A percentile compares a stretch with the other conserved stretches of the same genome.
Conservation (phyloP, 1,139 yeast genomes). For the Yamadazyma buinensis region DNA sequence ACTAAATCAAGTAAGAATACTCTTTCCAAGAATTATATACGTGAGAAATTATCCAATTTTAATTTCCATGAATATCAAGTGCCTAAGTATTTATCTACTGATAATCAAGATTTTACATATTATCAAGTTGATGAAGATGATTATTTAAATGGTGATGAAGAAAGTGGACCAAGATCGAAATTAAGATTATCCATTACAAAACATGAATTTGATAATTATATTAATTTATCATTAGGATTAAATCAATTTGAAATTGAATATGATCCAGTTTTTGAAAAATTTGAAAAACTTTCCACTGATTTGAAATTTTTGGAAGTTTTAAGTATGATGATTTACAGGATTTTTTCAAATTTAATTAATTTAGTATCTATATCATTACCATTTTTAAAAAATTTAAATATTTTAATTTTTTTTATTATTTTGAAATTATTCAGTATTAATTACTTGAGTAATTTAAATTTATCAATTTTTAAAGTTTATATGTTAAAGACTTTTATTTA, state of each 20-base stretch:
- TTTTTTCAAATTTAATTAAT: slow-evolving; percentile 11
- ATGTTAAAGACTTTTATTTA: slow-evolving; percentile 8
- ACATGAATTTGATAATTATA: slow-evolving; percentile 11
- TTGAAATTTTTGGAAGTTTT: slow-evolving; percentile 7
- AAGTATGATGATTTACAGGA: slow-evolving; percentile 8
- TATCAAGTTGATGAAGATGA: too few relatives aligned
- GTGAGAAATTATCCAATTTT: slow-evolving; percentile 12
- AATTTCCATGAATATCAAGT: slow-evolving; percentile 5
- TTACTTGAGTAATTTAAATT: slow-evolving; percentile 9
- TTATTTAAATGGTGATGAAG: too few relatives aligned
- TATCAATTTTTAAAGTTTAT: slow-evolving; percentile 6
- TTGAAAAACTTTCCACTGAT: slow-evolving; percentile 9
- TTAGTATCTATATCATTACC: slow-evolving; percentile 8
- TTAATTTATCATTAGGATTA: slow-evolving; percentile 11
- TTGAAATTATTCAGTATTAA: slow-evolving; percentile 15
- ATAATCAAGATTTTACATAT: too few relatives aligned
- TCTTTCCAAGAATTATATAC: slow-evolving; percentile 6
- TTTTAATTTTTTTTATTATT: slow-evolving; percentile 7
- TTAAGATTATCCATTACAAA: slow-evolving; percentile 4
- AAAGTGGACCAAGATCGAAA: background rate
- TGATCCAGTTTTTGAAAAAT: slow-evolving; percentile 17
- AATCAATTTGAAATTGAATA: slow-evolving; percentile 11
- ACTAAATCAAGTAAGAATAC: background rate
- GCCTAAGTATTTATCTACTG: too few relatives aligned
- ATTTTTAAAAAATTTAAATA: slow-evolving; percentile 6